These are phyloP conservation scores for Coemansia guatemalensis DNA, from an alignment of 192 early-diverging fungal species.

Conservation along the genomic window DNA sequence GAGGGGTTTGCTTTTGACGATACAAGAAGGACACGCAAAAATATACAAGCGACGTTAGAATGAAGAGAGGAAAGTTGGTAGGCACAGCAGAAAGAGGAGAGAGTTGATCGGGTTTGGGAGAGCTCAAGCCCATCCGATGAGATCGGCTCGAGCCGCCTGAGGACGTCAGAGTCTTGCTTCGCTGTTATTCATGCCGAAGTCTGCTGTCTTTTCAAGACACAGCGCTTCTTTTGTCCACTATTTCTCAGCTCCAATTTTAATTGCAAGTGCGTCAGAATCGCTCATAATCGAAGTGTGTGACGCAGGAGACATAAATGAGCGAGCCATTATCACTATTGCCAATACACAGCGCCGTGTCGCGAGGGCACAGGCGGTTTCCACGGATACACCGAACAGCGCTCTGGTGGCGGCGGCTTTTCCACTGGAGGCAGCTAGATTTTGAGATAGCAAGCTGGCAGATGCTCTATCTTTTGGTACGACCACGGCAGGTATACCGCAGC, in stretches of 20 bases:
- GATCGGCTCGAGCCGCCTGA: no score
- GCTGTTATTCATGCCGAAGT: neutral
- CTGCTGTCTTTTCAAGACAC: neutral
- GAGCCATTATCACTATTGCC: conserved; percentile 34
- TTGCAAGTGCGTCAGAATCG: neutral
- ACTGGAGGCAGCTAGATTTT: conserved; percentile 52
- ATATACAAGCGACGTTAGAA: neutral
- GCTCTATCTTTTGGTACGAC: conserved; percentile 48
- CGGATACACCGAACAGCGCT: conserved; percentile 48
- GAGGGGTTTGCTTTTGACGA: conserved; percentile 3
- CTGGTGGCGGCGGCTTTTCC: conserved; percentile 36
- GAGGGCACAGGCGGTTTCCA: conserved; percentile 30
- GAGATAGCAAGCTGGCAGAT: conserved; percentile 52
- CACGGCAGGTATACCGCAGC: conserved; percentile 71
- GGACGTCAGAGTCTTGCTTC: no score
- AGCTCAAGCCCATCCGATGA: neutral
- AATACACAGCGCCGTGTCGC: conserved; percentile 15
- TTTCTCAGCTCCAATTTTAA: neutral
- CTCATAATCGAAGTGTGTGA: neutral
- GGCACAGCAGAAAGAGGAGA: neutral
- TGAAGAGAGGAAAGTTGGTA: neutral
- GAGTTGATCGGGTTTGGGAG: neutral
- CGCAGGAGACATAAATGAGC: conserved; percentile 12
- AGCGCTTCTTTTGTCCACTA: neutral
- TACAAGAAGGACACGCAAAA: neutral